phyloP scores from a whole-genome alignment of 805 yeast genomes.

The Wickerhamomyces sydowiorum region DNA sequence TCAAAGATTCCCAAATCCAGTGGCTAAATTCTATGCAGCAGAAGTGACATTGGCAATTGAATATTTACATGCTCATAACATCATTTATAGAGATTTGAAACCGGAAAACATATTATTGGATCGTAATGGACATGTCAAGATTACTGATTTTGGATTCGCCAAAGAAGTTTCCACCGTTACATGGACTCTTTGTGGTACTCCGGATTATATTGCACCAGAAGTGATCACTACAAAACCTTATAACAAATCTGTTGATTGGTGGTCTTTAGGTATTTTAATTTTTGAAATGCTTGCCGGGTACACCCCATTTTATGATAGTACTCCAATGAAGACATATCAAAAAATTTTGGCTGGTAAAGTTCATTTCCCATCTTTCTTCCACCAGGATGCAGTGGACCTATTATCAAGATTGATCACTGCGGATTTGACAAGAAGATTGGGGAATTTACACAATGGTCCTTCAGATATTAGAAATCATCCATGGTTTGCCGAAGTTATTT shows the following conservation, averaged over 20 bases:
- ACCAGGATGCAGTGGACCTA: conserved; percentile 73
- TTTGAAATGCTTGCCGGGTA: conserved; percentile 94
- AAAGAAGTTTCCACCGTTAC: conserved; percentile 90
- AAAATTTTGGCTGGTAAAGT: conserved; percentile 80
- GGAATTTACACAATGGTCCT: conserved; percentile 81
- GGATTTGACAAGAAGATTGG: conserved; percentile 78
- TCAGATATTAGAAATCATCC: conserved; percentile 82
- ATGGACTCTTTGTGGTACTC: conserved; percentile 92
- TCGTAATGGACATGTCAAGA: conserved; percentile 83
- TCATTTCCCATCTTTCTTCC: conserved; percentile 70
- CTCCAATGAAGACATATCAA: conserved; percentile 93
- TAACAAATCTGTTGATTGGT: conserved; percentile 95
- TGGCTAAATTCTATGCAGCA: conserved; percentile 93
- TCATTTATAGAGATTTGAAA: conserved; percentile 86
- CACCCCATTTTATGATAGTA: conserved; percentile 89
- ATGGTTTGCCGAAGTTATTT: conserved; percentile 89
- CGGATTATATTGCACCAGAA: conserved; percentile 95
- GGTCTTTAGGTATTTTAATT: conserved; percentile 90
- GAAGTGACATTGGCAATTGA: conserved; percentile 84
- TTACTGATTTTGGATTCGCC: conserved; percentile 94
- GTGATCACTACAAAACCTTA: conserved; percentile 91
- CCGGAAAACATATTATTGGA: conserved; percentile 90
- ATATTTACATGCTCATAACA: conserved; percentile 78
- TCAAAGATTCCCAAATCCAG: conserved; percentile 91
- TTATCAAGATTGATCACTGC: conserved; percentile 70